A percentile compares a stretch with the other conserved stretches of the same genome.
phyloP scores from a whole-genome alignment of 345 rosid genomes.

The rapeseed (Brassica napus) region Da-Ae NC_063449.1:33771501-33772000 shows the following conservation, averaged over 20 bases:
- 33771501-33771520: slow-evolving; percentile 19
- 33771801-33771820: slow-evolving; percentile 51
- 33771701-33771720: slow-evolving; percentile 85
- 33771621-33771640: slow-evolving; percentile 81
- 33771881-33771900: slow-evolving; percentile 77
- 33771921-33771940: slow-evolving; percentile 64
- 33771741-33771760: slow-evolving; percentile 91
- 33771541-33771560: slow-evolving; percentile 90
- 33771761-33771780: slow-evolving; percentile 64
- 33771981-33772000: slow-evolving; percentile 58
- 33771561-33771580: slow-evolving; percentile 78
- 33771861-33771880: slow-evolving; percentile 60
- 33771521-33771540: slow-evolving; percentile 26
- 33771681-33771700: slow-evolving; percentile 95
- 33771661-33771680: slow-evolving; percentile 61
- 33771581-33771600: slow-evolving; percentile 68
- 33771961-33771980: slow-evolving; percentile 53
- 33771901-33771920: slow-evolving; percentile 83
- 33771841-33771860: slow-evolving; percentile 52
- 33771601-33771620: slow-evolving; percentile 49
- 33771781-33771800: slow-evolving; percentile 66
- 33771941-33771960: slow-evolving; percentile 59
- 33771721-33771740: slow-evolving; percentile 58
- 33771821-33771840: slow-evolving; percentile 66
- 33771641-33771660: slow-evolving; percentile 83